Conservation (phyloP, 768 basidiomycete species). For the Termitomyces heimii region DNA sequence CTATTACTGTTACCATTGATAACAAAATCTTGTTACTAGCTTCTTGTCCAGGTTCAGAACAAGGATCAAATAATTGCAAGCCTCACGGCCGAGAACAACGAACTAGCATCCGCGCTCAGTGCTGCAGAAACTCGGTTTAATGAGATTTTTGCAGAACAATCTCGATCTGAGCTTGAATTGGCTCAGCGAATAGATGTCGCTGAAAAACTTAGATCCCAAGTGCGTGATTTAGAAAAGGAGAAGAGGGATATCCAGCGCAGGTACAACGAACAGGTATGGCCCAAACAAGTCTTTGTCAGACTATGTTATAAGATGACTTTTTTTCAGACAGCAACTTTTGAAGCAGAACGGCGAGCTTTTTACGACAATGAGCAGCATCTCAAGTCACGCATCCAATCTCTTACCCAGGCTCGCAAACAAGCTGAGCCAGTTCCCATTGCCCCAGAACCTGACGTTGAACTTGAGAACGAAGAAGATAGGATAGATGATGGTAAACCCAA, state of each 20-base stretch:
- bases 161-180: conserved; percentile 76
- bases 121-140: conserved; percentile 67
- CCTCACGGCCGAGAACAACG: conserved; percentile 60
- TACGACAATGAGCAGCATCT: conserved; percentile 94
- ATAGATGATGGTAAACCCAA: conserved; percentile 11
- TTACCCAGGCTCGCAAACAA: conserved; percentile 61
- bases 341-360: conserved; percentile 87
- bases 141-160: conserved; percentile 79
- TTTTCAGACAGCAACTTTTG: conserved; percentile 75
- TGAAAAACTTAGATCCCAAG: conserved; percentile 75
- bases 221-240: conserved; percentile 85
- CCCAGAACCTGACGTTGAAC: conserved; percentile 35
- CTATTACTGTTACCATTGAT: neutral
- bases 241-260: conserved; percentile 76
- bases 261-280: conserved; percentile 79
- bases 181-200: conserved; percentile 76
- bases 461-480: conserved; percentile 32
- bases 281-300: neutral
- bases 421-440: conserved; percentile 30
- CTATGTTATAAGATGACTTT: conserved; percentile 9
- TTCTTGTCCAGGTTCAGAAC: conserved; percentile 71
- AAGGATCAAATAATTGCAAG: conserved; percentile 65
- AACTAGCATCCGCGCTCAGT: conserved; percentile 57
- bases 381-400: conserved; percentile 82
- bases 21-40: conserved; percentile 32